Percentiles rank a stretch among this genome's conserved stretches.
Conservation (phyloP, 352 stramenopile genomes). For the Halophytophthora batemanensis region DNA sequence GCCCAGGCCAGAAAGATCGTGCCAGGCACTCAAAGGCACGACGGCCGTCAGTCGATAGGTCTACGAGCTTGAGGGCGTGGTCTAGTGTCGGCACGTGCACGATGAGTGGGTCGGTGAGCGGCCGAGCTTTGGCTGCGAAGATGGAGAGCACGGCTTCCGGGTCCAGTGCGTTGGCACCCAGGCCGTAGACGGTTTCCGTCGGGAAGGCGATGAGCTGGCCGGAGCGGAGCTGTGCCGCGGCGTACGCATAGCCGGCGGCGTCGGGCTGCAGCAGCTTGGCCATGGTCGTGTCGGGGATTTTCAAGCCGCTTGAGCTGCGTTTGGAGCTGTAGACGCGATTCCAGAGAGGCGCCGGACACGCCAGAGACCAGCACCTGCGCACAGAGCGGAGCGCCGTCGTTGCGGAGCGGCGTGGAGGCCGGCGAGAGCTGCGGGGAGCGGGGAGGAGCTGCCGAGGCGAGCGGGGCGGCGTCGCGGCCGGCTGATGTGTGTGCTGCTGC, state of each 20-base stretch:
- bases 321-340: background rate
- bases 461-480: too few species aligned
- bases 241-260: constrained; percentile 38
- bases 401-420: background rate
- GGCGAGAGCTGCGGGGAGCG: background rate
- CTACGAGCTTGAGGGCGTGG: constrained; percentile 88
- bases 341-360: too few species aligned
- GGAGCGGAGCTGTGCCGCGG: constrained; percentile 62
- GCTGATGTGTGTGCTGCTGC: too few species aligned
- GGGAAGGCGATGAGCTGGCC: constrained; percentile 93
- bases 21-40: constrained; percentile 84
- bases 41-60: constrained; percentile 62
- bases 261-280: constrained; percentile 45
- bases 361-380: background rate
- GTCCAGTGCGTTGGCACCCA: constrained; percentile 97
- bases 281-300: constrained; percentile 22
- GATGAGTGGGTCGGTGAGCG: constrained; percentile 97
- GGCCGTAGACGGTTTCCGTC: constrained; percentile 99
- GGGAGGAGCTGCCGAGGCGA: background rate
- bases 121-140: constrained; percentile 94
- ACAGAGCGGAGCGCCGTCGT: background rate
- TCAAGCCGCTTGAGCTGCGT: constrained; percentile 14
- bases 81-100: constrained; percentile 93
- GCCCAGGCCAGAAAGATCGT: constrained; percentile 95
- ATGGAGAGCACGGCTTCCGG: constrained; percentile 92